Evolutionary conservation across 2,329 filamentous ascomycete genomes (phyloP), one percentile per base, ranked within the genome.

Genomic region (Epichloe sibirici): DNA sequence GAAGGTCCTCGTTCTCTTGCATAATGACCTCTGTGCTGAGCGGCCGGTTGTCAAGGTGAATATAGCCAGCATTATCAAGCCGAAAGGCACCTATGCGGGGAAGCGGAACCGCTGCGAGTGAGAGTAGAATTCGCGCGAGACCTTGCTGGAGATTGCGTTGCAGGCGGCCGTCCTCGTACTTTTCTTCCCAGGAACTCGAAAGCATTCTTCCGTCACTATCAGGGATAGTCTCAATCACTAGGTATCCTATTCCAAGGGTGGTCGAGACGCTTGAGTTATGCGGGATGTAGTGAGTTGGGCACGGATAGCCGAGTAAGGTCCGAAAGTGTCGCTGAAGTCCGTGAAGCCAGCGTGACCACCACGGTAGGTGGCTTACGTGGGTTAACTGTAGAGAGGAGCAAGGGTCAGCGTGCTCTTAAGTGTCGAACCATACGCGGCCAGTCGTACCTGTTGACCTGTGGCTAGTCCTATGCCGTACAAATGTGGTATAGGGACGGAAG

Each of bases 401-500:
- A 17, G 17, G 17, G 17, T 17, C 17, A 17, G 17, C 17, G 17
- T 17, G 17, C 5, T 21, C 35, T n/a, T 17, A 8, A 39, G 1
- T 23, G 9, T 38, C 11, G 8, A 12, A 2, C 17, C 12, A 39
- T 25, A 35, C 12, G 39, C n/a, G 12, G 1, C 11, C 40, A 12
- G 17, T 38, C 46, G 38, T 15, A 48, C 46, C 15, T 23, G 5
- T 23, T 17, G 39, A 12, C 46, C 46, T 13, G 38, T 34, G 13
- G 46, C 11, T 12, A 48, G 39, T 2, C 46, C 46, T 25, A 48
- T 38, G 47, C 55, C 58, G 44, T 60, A 58, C 35, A 66, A 52
- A 34, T 50, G 45, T 35, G 59, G 59, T 42, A 62, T 58, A 28
- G 51, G 61, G 17, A 64, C 57, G 34, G 62, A 51, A 15, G 57